Conservation (phyloP, 257 asterid genomes). For the Leonotis leonurus region DNA sequence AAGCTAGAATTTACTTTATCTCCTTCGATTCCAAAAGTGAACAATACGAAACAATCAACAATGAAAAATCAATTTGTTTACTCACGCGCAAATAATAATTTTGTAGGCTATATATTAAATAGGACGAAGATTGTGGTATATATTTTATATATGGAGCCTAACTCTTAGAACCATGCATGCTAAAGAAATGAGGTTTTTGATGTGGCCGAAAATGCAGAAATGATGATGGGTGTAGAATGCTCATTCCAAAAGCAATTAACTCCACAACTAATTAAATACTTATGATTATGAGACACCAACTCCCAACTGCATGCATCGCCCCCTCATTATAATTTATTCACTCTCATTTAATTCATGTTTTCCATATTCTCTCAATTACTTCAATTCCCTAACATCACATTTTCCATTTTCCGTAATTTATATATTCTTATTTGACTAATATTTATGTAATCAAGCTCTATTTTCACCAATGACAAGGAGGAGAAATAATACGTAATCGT, state of each 20-base stretch:
- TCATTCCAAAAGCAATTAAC: background rate
- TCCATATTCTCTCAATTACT: background rate
- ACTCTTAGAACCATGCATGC: background rate
- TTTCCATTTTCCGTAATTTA: background rate
- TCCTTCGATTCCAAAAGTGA: background rate
- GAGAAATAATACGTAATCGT: too few species aligned
- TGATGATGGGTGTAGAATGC: constrained; percentile 11
- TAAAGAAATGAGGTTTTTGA: background rate
- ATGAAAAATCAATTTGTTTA: background rate
- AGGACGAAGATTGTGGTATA: too few species aligned
- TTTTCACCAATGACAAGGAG: too few species aligned
- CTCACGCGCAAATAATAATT: too few species aligned
- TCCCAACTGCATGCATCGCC: constrained; percentile 30
- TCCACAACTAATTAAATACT: constrained; percentile 13
- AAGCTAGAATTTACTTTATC: background rate
- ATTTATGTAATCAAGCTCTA: background rate
- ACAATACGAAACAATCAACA: background rate
- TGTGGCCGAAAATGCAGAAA: constrained; percentile 29
- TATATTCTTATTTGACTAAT: background rate
- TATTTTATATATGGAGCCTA: background rate
- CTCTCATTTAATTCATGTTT: background rate
- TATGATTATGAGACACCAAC: constrained; percentile 19
- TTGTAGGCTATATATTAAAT: too few species aligned
- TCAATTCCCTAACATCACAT: background rate
- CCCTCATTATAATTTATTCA: background rate